A percentile compares a stretch with the other conserved stretches of the same genome.
Conservation (phyloP, 2,329 filamentous ascomycete species). For the Lomentospora prolificans region DNA sequence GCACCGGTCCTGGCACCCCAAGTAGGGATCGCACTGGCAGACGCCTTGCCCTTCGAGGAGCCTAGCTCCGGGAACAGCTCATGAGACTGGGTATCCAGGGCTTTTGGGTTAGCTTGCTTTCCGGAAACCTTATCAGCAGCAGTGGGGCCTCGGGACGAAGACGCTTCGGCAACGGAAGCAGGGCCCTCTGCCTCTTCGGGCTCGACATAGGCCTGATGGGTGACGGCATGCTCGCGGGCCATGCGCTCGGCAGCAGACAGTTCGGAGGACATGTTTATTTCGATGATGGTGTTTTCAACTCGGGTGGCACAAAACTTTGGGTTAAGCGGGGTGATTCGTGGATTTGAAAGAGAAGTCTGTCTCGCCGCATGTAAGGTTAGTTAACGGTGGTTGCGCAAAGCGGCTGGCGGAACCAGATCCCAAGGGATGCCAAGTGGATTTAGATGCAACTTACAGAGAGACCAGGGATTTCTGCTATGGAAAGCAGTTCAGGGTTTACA, state of each 20-base stretch:
- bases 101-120: slow-evolving; percentile 53
- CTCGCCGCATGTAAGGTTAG: not conserved
- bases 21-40: slow-evolving; percentile 55
- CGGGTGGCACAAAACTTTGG: slow-evolving; percentile 2
- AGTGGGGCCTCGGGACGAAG: slow-evolving; percentile 36
- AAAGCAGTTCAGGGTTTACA: slow-evolving; percentile 5
- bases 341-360: not conserved
- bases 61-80: slow-evolving; percentile 93
- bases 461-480: not conserved
- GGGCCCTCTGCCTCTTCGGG: slow-evolving; percentile 65
- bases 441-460: not conserved
- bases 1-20: slow-evolving; percentile 64
- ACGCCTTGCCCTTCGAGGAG: slow-evolving; percentile 53
- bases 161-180: slow-evolving; percentile 37
- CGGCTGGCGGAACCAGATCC: too few relatives aligned
- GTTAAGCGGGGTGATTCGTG: not conserved
- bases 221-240: slow-evolving; percentile 48
- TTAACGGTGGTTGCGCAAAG: not conserved
- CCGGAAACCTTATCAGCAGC: slow-evolving; percentile 55
- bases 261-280: slow-evolving; percentile 23
- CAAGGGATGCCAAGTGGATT: too few relatives aligned
- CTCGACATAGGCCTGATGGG: slow-evolving; percentile 62
- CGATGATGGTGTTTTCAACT: not conserved
- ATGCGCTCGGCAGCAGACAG: slow-evolving; percentile 43
- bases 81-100: slow-evolving; percentile 74